A percentile compares a stretch with the other conserved stretches of the same genome.
Conservation (phyloP, 371 early-diverging fungal species). For the Mucor ambiguus region DNA sequence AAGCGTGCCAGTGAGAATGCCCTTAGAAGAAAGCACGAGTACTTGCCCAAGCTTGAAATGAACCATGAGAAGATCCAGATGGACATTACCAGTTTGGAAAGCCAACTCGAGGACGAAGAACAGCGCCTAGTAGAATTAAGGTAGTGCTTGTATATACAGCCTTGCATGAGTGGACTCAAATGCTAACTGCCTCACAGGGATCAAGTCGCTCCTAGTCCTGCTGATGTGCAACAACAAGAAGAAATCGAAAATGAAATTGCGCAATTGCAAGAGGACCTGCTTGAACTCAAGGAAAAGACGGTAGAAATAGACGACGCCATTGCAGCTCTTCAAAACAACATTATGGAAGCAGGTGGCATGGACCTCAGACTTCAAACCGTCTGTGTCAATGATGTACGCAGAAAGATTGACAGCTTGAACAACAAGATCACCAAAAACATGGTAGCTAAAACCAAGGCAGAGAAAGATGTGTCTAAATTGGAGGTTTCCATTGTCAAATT, state of each 20-base stretch:
- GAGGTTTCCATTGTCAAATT: constrained; percentile 65
- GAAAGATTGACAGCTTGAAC: constrained; percentile 69
- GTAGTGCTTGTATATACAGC: constrained; percentile 36
- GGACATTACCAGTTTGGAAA: constrained; percentile 68
- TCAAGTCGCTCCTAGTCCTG: constrained; percentile 49
- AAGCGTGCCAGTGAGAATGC: constrained; percentile 56
- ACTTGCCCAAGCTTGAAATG: constrained; percentile 68
- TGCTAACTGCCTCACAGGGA: constrained; percentile 20
- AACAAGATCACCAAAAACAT: constrained; percentile 67
- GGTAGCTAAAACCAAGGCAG: constrained; percentile 73
- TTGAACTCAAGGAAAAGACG: constrained; percentile 40
- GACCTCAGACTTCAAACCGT: constrained; percentile 84
- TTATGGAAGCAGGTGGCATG: constrained; percentile 90
- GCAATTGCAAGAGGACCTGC: constrained; percentile 44
- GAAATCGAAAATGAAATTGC: constrained; percentile 47
- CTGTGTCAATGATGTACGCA: constrained; percentile 81
- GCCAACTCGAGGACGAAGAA: constrained; percentile 64
- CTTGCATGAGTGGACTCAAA: too few relatives aligned
- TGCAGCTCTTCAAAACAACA: constrained; percentile 79
- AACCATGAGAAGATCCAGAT: constrained; percentile 74
- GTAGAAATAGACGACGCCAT: constrained; percentile 67
- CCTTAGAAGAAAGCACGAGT: constrained; percentile 54
- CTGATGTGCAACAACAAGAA: constrained; percentile 45
- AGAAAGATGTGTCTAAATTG: constrained; percentile 73
- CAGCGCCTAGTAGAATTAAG: constrained; percentile 55